These are phyloP conservation scores for Phaeoacremonium minimum DNA, from an alignment of 2,329 filamentous ascomycete genomes.

Conservation along the genomic window DNA sequence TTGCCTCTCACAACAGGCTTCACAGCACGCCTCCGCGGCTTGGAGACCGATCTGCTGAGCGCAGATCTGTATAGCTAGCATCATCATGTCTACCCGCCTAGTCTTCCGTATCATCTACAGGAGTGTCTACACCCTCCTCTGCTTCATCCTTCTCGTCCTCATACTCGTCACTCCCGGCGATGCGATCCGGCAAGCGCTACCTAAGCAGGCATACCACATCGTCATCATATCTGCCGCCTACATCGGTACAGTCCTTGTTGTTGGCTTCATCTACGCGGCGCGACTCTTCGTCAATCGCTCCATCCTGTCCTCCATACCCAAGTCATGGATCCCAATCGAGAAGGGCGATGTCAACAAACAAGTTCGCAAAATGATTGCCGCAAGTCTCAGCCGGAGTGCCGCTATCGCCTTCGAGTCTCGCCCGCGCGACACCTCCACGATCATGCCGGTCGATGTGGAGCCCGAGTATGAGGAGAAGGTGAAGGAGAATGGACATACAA, in stretches of 20 bases:
- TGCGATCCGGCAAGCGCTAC: slow-evolving; percentile 72
- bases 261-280: slow-evolving; percentile 72
- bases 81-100: slow-evolving; percentile 40
- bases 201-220: slow-evolving; percentile 69
- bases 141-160: slow-evolving; percentile 67
- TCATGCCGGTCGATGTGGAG: slow-evolving; percentile 12
- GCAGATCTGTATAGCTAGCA: slow-evolving; percentile 13
- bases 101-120: slow-evolving; percentile 80
- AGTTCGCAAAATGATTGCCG: slow-evolving; percentile 72
- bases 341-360: slow-evolving; percentile 74
- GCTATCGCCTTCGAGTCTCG: slow-evolving; percentile 74
- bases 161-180: slow-evolving; percentile 79
- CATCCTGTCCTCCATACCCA: slow-evolving; percentile 78
- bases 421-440: slow-evolving; percentile 51
- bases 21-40: slow-evolving; percentile 2
- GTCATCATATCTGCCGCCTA: slow-evolving; percentile 77
- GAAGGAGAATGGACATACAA: slow-evolving; percentile 1
- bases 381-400: slow-evolving; percentile 71
- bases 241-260: slow-evolving; percentile 64
- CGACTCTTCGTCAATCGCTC: slow-evolving; percentile 84
- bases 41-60: not conserved
- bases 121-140: slow-evolving; percentile 71
- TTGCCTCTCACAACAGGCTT: too few species aligned
- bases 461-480: slow-evolving; percentile 3
- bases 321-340: slow-evolving; percentile 79